Percentiles rank a stretch among this genome's conserved stretches.
These are phyloP conservation scores for Ogataea methylovora DNA, from an alignment of 805 yeast genomes.

Conservation along the genomic window DNA sequence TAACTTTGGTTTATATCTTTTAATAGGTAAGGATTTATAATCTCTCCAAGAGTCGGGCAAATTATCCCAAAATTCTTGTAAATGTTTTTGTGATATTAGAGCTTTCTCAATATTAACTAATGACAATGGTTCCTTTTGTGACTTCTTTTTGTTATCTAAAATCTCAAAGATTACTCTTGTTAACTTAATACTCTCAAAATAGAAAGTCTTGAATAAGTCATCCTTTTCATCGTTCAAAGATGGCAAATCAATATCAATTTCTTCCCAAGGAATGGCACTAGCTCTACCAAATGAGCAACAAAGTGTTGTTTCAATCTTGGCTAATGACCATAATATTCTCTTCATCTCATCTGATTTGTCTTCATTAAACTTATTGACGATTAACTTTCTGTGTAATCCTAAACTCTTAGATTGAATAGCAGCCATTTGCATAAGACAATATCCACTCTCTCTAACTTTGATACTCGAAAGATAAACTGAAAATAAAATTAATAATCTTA, in stretches of 20 bases:
- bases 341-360: constrained; percentile 32
- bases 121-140: constrained; percentile 31
- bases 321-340: constrained; percentile 37
- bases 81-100: constrained; percentile 25
- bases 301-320: constrained; percentile 31
- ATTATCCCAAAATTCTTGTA: constrained; percentile 27
- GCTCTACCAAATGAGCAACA: constrained; percentile 41
- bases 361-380: constrained; percentile 25
- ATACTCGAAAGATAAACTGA: constrained; percentile 36
- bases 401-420: constrained; percentile 39
- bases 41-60: constrained; percentile 26
- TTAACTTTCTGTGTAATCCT: constrained; percentile 37
- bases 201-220: constrained; percentile 24
- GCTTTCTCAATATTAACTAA: constrained; percentile 33
- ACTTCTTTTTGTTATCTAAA: constrained; percentile 29
- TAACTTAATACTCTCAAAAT: constrained; percentile 26
- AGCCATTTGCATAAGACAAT: constrained; percentile 39
- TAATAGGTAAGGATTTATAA: constrained; percentile 22
- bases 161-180: constrained; percentile 32
- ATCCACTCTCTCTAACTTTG: constrained; percentile 40
- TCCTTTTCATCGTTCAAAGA: constrained; percentile 20
- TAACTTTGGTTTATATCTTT: constrained; percentile 34
- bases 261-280: constrained; percentile 35
- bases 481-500: constrained; percentile 33
- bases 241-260: constrained; percentile 36